Evolutionary conservation across 345 rosid species (phyloP).

Genomic region (Cardiospermum halicacabum): DNA sequence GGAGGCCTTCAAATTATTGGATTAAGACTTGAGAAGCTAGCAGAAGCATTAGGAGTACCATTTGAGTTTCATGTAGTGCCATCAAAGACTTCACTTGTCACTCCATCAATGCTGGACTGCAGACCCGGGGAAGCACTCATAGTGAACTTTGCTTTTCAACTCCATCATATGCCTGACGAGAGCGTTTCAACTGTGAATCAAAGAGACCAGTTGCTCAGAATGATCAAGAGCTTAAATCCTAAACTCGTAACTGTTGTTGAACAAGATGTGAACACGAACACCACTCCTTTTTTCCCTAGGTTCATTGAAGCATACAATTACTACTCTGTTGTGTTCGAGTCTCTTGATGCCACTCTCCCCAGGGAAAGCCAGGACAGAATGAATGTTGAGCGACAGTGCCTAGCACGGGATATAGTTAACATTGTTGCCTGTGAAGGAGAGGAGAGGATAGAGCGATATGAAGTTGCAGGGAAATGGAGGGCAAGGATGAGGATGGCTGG

Average conservation of each 20-base stretch:
- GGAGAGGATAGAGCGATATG: constrained; percentile 87
- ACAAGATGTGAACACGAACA: constrained; percentile 91
- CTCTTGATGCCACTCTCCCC: constrained; percentile 84
- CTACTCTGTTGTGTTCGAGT: constrained; percentile 85
- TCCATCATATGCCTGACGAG: constrained; percentile 99
- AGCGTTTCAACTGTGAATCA: constrained; percentile 86
- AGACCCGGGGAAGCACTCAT: constrained; percentile 67
- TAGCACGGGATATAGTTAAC: constrained; percentile 92
- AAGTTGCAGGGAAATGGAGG: constrained; percentile 92
- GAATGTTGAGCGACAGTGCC: constrained; percentile 92
- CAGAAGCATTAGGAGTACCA: constrained; percentile 53
- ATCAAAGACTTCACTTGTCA: constrained; percentile 63
- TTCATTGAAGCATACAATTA: constrained; percentile 82
- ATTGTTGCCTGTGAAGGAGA: constrained; percentile 95
- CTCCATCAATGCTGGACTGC: constrained; percentile 62
- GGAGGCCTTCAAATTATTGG: constrained; percentile 82
- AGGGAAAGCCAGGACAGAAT: constrained; percentile 95
- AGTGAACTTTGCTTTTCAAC: constrained; percentile 95
- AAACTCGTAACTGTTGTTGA: constrained; percentile 93
- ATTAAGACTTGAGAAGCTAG: constrained; percentile 74
- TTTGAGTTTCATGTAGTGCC: constrained; percentile 71
- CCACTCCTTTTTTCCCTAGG: constrained; percentile 78
- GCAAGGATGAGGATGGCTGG: constrained; percentile 97
- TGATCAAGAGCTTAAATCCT: constrained; percentile 85
- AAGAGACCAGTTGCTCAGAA: constrained; percentile 86